Evolutionary conservation across 176 grass and related monocot genomes (phyloP), one percentile per base, ranked within the genome.

Genomic region (Areca catechu): DNA sequence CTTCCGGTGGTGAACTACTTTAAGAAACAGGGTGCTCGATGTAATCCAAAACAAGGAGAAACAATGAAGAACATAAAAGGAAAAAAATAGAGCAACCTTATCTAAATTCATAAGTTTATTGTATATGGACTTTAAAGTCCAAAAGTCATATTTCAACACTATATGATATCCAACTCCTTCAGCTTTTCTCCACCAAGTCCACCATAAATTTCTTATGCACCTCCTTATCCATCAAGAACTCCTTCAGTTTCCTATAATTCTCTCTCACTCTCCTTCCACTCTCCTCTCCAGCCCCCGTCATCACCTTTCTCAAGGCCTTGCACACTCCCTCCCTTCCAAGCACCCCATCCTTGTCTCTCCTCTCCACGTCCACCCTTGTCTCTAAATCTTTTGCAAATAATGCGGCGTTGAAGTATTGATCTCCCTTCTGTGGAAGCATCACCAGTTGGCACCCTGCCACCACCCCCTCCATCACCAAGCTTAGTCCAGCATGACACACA

Each of bases 401-500:
- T 12, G 57, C 22, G 3, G 74, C 69, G 27, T 79, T 79, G 5
- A 75, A 14, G 71, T 15, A 79, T 56, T 84, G 81, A 49, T 84
- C 75, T 19, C 54, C 49, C 60, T 84, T 84, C 66, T 70, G 66
- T 30, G 81, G 81, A 29, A 79, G 37, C 64, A 84, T 49, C 27
- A 76, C 82, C 0, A 85, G 62, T 7, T 52, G 56, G 51, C 77
- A 77, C n/a, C 59, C 62, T 1, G 82, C 61, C 22, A 69, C 34
- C 51, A 86, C 29, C 1, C 24, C 77, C 56, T 86, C 82, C 29
- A 76, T 28, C 15, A 76, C 25, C 52, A 76, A 83, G 71, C 79
- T 83, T 23, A 79, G 24, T 5, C 75, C 75, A 3, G 83, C 57
- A 60, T 81, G 83, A 68, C 70, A 76, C 4, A 86, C 19, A 71